Evolutionary conservation across 192 early-diverging fungal genomes (phyloP).

Genomic region (Fimicolochytrium jonesii): DNA sequence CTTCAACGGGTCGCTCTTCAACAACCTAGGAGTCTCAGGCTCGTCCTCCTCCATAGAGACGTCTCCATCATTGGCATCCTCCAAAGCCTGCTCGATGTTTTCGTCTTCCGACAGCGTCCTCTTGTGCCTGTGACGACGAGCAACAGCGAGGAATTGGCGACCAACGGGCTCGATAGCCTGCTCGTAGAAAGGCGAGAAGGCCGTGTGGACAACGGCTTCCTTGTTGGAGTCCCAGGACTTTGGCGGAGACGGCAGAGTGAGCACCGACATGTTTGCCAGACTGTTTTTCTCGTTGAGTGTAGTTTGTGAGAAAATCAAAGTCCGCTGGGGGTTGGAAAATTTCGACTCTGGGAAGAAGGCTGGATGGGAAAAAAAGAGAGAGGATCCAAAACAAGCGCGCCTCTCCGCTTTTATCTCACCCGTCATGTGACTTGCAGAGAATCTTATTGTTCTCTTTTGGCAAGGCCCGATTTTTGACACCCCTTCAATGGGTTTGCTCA

Average conservation of each 20-base stretch:
- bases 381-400: too few relatives aligned
- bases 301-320: too few relatives aligned
- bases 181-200: slow-evolving; percentile 22
- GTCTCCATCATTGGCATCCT: slow-evolving; percentile 56
- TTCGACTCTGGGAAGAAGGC: too few relatives aligned
- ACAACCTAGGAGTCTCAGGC: slow-evolving; percentile 68
- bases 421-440: too few relatives aligned
- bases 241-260: slow-evolving; percentile 64
- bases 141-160: slow-evolving; percentile 34
- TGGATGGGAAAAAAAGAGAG: too few relatives aligned
- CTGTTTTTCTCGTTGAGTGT: neutral
- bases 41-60: slow-evolving; percentile 67
- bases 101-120: slow-evolving; percentile 47
- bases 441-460: too few relatives aligned
- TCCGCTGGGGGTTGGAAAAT: too few relatives aligned
- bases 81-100: slow-evolving; percentile 41
- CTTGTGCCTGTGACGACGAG: slow-evolving; percentile 40
- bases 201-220: slow-evolving; percentile 36
- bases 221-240: slow-evolving; percentile 55
- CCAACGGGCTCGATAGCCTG: slow-evolving; percentile 48
- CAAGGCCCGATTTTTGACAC: too few relatives aligned
- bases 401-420: too few relatives aligned
- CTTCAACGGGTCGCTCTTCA: slow-evolving; percentile 81
- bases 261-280: neutral
- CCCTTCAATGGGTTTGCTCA: too few relatives aligned